Percentiles rank a stretch among this genome's conserved stretches.
phyloP scores from a whole-genome alignment of 495 filamentous ascomycete species.

The Hypoxylon lenormandii region DNA sequence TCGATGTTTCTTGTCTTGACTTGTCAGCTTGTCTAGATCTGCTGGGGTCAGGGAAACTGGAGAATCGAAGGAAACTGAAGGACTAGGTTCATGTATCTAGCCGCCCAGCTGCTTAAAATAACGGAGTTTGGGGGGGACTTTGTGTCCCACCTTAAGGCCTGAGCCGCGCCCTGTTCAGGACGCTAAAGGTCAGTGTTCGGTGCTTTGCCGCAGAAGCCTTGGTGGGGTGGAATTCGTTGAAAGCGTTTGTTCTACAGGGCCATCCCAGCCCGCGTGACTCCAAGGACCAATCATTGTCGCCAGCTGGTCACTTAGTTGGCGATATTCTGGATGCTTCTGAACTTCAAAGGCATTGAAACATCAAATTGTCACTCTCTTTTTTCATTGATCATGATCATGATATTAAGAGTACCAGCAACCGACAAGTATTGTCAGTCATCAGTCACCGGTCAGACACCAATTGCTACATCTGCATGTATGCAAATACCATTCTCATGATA shows the following conservation, averaged over 20 bases:
- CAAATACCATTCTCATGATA: too few relatives aligned
- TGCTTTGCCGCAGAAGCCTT: neutral
- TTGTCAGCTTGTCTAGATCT: neutral
- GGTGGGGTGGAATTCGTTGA: neutral
- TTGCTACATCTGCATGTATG: too few relatives aligned
- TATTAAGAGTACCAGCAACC: too few relatives aligned
- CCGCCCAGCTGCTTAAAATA: conserved; percentile 47
- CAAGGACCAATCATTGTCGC: conserved; percentile 30
- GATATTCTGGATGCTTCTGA: conserved; percentile 35
- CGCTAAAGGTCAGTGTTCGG: conserved; percentile 7
- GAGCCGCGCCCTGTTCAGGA: conserved; percentile 29
- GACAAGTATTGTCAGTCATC: too few relatives aligned
- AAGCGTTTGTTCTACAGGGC: too few relatives aligned
- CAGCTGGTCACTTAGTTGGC: neutral
- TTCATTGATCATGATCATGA: too few relatives aligned
- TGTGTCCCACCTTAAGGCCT: conserved; percentile 7
- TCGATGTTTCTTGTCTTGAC: neutral
- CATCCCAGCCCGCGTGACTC: conserved; percentile 13
- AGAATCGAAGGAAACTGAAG: conserved; percentile 8
- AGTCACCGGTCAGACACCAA: too few relatives aligned
- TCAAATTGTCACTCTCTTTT: too few relatives aligned
- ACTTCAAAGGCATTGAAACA: too few relatives aligned
- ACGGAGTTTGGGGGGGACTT: conserved; percentile 16
- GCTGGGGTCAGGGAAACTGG: neutral
- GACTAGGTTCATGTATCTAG: conserved; percentile 29